Evolutionary conservation across 768 basidiomycete species (phyloP).

Genomic region (Suillus spraguei): DNA sequence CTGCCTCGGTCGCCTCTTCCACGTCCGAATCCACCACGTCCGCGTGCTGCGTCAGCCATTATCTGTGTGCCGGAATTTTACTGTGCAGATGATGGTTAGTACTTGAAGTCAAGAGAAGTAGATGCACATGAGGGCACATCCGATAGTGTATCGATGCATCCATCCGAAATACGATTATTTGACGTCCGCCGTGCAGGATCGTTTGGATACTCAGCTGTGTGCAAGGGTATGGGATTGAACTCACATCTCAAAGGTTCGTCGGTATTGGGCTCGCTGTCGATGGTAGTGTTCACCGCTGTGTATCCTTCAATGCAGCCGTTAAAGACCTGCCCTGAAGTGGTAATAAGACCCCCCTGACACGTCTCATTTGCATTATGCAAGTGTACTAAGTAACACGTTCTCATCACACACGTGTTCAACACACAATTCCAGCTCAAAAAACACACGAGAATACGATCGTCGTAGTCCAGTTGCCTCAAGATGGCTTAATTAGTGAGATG

Average conservation of each 20-base stretch:
- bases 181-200: neutral
- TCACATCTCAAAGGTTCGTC: constrained; percentile 40
- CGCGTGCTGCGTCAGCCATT: constrained; percentile 93
- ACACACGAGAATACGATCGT: neutral
- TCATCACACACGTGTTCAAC: constrained; percentile 9
- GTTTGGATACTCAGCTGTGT: neutral
- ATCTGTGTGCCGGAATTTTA: constrained; percentile 24
- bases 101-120: constrained; percentile 9
- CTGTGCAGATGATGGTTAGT: constrained; percentile 32
- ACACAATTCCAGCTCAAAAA: constrained; percentile 13
- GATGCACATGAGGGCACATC: constrained; percentile 39
- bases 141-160: constrained; percentile 43
- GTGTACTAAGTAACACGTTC: neutral
- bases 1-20: constrained; percentile 72
- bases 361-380: constrained; percentile 21
- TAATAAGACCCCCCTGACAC: constrained; percentile 12
- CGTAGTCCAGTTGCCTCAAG: neutral
- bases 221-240: constrained; percentile 19
- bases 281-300: constrained; percentile 15
- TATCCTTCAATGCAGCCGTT: neutral
- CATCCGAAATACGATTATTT: constrained; percentile 35
- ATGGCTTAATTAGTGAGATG: neutral
- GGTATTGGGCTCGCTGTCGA: constrained; percentile 23
- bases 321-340: constrained; percentile 33
- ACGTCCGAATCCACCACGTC: constrained; percentile 90